phyloP scores from a whole-genome alignment of 2,329 filamentous ascomycete species.

The Hortaea sp. region DNA sequence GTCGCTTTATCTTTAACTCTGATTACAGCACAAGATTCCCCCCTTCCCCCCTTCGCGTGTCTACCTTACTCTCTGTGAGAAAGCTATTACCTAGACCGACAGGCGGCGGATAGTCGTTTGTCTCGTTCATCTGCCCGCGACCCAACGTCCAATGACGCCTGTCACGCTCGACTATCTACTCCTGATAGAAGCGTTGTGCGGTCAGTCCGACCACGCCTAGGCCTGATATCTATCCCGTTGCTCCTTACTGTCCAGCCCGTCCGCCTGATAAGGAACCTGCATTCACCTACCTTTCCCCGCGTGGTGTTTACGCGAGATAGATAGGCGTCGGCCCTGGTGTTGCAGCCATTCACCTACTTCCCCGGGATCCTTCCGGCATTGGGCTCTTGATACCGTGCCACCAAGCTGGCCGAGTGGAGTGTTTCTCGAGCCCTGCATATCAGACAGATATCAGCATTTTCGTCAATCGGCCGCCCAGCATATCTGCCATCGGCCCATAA shows the following conservation, averaged over 20 bases:
- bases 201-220: conserved; percentile 16
- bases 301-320: not conserved
- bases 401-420: no score
- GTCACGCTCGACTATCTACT: conserved; percentile 25
- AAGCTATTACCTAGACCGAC: not conserved
- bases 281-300: conserved; percentile 5
- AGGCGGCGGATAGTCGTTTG: not conserved
- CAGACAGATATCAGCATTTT: no score
- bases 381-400: not conserved
- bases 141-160: conserved; percentile 23
- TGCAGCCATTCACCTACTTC: conserved; percentile 3
- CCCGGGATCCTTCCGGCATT: not conserved
- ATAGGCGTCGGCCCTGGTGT: not conserved
- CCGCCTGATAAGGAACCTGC: not conserved
- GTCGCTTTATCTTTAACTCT: not conserved
- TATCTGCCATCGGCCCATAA: not conserved
- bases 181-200: conserved; percentile 23
- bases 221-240: conserved; percentile 6
- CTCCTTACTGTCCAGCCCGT: conserved; percentile 7
- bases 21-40: no score
- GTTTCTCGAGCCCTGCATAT: no score
- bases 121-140: not conserved
- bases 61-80: no score
- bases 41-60: no score
- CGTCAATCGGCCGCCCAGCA: not conserved